Conservation (phyloP, 306 rosid species). For the Senna tora region DNA sequence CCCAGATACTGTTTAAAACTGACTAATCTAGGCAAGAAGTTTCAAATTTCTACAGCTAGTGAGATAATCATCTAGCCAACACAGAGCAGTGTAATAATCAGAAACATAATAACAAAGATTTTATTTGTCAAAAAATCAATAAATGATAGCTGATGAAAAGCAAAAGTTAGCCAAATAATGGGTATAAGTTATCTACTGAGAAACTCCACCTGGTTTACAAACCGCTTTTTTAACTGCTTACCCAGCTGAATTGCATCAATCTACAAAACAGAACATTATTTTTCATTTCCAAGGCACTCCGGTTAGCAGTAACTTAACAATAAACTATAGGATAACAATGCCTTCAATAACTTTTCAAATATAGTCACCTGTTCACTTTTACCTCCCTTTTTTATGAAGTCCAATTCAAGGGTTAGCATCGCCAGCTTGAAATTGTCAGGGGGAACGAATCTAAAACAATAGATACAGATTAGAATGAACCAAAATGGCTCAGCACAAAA, state of each 20-base stretch:
- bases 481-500: not conserved
- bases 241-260: constrained; percentile 82
- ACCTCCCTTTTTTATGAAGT: constrained; percentile 72
- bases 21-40: not conserved
- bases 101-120: not conserved
- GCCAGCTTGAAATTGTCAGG: constrained; percentile 84
- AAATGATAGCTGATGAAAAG: constrained; percentile 16
- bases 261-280: constrained; percentile 50
- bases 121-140: not conserved
- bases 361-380: constrained; percentile 79
- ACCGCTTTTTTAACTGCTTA: constrained; percentile 69
- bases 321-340: not conserved
- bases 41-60: not conserved
- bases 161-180: constrained; percentile 6
- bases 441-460: constrained; percentile 67
- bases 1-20: not conserved
- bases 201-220: constrained; percentile 68
- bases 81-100: not conserved
- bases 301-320: constrained; percentile 8
- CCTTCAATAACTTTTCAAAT: constrained; percentile 5
- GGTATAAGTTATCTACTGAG: constrained; percentile 8
- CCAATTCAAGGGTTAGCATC: constrained; percentile 79
- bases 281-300: constrained; percentile 13
- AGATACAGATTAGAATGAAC: constrained; percentile 30
- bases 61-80: not conserved